Base-by-base conservation (phyloP, 2,329 filamentous ascomycete genomes). In the Drechslerella coelobrocha region DNA sequence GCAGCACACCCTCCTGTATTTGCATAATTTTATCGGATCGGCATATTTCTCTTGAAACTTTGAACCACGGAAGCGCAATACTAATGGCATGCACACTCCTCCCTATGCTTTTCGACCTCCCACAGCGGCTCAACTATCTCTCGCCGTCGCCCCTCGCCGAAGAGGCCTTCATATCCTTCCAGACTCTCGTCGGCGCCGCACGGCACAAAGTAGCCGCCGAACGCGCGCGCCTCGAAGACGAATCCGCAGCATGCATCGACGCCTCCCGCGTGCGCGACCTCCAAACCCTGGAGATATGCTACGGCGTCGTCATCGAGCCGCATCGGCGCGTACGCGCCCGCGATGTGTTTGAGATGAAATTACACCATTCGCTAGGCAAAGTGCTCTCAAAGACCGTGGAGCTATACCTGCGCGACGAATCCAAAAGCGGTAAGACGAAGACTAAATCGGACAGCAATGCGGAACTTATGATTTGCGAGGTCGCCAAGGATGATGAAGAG, bases 401-500 rank as follows among this genome's bases (percentile, higher is more conserved):
- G 78, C 78, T 99, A 27, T 84, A 97, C 12, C 85, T 93, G 73
- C 86, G 94, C 76, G 93, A 97, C 77, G 91, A 91, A 75, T 43
- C 61, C 3, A 51, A 51, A 19, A 23, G 41, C 10, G 57, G 57
- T 12, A 69, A 62, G 23, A 59, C 51, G 26, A 73, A 86, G 23
- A 82, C 84, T n/a, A 84, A 85, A 52, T 83, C 84, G 34, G 84
- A 85, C 2, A 85, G 88, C 72, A 82, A 85, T 52, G 92, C 93
- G 5, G 94, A 99, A 78, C 78, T 99, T n/a, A 84, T 99, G 21
- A 89, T 99, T 62, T 92, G 93, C 74, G 92, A 97, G 78, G 86
- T 92, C n/a, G 91, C 92, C 47, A 84, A 86, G 56, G 84, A 84
- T 4, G 87, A 89, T 12, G 86, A 87, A 57, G 81, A 83, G 27